Conservation (phyloP, 2,329 filamentous ascomycete species). For the Colletotrichum sp. region DNA sequence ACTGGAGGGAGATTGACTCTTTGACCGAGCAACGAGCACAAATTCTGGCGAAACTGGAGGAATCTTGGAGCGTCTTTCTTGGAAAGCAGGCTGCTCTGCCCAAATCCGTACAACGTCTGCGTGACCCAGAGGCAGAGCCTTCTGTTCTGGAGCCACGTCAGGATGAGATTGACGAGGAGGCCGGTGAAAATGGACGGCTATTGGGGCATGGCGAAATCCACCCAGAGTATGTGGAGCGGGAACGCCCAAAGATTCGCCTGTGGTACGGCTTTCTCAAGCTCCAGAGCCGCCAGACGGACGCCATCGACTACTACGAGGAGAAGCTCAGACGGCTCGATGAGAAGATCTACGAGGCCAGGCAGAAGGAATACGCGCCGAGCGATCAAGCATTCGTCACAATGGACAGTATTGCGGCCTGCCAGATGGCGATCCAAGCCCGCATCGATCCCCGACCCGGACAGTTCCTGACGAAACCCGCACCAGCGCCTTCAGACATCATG, state of each 20-base stretch:
- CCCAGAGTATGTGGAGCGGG: conserved; percentile 40
- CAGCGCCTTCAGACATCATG: conserved; percentile 89
- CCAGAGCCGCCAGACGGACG: conserved; percentile 77
- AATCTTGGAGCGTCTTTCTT: conserved; percentile 81
- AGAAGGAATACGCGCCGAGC: conserved; percentile 77
- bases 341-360: conserved; percentile 71
- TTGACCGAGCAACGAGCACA: conserved; percentile 71
- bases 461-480: conserved; percentile 83
- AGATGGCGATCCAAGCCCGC: conserved; percentile 96
- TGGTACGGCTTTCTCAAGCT: conserved; percentile 81
- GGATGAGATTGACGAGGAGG: conserved; percentile 45
- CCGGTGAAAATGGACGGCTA: conserved; percentile 64
- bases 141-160: conserved; percentile 13
- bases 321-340: conserved; percentile 81
- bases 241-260: conserved; percentile 72
- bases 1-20: conserved; percentile 84
- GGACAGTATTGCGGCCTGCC: conserved; percentile 89
- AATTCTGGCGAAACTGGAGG: conserved; percentile 76
- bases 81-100: conserved; percentile 52
- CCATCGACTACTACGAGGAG: conserved; percentile 94
- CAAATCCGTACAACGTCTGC: conserved; percentile 34
- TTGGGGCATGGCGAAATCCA: conserved; percentile 42
- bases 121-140: conserved; percentile 23
- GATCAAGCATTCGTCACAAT: conserved; percentile 95
- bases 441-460: conserved; percentile 89